Evolutionary conservation across 345 rosid species (phyloP).

Genomic region (Ceriops zippeliana): DNA sequence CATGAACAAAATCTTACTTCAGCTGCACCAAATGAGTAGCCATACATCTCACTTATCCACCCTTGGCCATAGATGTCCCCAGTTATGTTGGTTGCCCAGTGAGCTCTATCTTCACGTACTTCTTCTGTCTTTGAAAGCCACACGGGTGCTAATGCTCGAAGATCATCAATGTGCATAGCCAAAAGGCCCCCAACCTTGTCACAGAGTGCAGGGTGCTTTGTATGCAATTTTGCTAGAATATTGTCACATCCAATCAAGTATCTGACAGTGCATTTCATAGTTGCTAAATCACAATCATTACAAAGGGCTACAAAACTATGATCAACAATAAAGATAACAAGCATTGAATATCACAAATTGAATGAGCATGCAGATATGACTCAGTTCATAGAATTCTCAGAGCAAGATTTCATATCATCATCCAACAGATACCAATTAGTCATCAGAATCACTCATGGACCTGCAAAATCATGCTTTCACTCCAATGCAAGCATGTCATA

Average conservation of each 20-base stretch:
- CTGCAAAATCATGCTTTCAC: not conserved
- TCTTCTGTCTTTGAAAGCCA: slow-evolving; percentile 99
- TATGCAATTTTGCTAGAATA: slow-evolving; percentile 75
- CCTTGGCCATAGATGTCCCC: slow-evolving; percentile 96
- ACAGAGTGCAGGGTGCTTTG: slow-evolving; percentile 75
- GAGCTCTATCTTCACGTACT: slow-evolving; percentile 86
- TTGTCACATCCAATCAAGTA: slow-evolving; percentile 94
- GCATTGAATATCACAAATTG: not conserved
- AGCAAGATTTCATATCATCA: slow-evolving; percentile 1
- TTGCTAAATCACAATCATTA: not conserved
- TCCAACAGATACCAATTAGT: not conserved
- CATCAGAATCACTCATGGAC: not conserved
- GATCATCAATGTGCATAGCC: slow-evolving; percentile 97
- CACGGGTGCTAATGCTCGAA: slow-evolving; percentile 77
- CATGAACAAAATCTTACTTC: slow-evolving; percentile 45
- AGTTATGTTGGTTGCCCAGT: slow-evolving; percentile 91
- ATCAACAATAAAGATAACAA: not conserved
- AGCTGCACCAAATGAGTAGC: slow-evolving; percentile 99
- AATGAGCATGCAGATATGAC: not conserved
- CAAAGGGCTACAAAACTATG: not conserved
- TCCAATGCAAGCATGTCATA: too few species aligned
- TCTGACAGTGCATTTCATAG: slow-evolving; percentile 34
- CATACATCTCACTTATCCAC: slow-evolving; percentile 99
- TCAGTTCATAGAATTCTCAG: not conserved
- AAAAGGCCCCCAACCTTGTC: slow-evolving; percentile 99